phyloP scores from a whole-genome alignment of 1,284 basidiomycete species.

The Ustilago lituana region DNA sequence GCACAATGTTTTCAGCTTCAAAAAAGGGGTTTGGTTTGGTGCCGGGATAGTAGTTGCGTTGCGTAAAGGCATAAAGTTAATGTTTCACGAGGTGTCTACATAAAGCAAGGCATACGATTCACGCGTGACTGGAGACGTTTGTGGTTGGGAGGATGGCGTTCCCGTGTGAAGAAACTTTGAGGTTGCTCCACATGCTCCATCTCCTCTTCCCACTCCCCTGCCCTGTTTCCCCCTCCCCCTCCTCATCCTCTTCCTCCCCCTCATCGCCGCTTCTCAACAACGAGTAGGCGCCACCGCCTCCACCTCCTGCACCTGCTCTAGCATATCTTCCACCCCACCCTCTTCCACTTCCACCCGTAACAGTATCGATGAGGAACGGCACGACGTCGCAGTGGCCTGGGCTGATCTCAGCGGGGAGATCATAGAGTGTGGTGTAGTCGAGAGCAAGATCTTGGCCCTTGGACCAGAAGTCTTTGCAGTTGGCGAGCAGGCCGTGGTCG shows the following conservation, averaged over 20 bases:
- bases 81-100: too few species aligned
- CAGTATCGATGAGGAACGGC: constrained; percentile 21
- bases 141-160: constrained; percentile 12
- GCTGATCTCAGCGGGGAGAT: constrained; percentile 71
- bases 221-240: background rate
- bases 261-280: constrained; percentile 14
- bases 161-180: constrained; percentile 2
- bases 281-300: constrained; percentile 3
- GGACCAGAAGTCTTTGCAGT: constrained; percentile 95
- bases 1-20: too few species aligned
- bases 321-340: constrained; percentile 7
- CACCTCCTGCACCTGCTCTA: background rate
- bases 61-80: too few species aligned
- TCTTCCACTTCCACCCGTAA: constrained; percentile 9
- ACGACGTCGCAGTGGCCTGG: constrained; percentile 32
- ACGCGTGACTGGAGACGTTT: background rate
- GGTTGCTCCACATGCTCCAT: constrained; percentile 32
- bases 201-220: background rate
- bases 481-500: constrained; percentile 81
- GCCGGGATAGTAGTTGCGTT: too few species aligned
- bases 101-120: too few species aligned
- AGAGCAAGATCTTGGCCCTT: constrained; percentile 83
- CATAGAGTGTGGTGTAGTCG: constrained; percentile 88
- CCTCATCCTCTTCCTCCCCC: constrained; percentile 11
- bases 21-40: too few species aligned